phyloP scores from a whole-genome alignment of 2,329 filamentous ascomycete genomes.

The Ilyonectria mors-panacis region DNA sequence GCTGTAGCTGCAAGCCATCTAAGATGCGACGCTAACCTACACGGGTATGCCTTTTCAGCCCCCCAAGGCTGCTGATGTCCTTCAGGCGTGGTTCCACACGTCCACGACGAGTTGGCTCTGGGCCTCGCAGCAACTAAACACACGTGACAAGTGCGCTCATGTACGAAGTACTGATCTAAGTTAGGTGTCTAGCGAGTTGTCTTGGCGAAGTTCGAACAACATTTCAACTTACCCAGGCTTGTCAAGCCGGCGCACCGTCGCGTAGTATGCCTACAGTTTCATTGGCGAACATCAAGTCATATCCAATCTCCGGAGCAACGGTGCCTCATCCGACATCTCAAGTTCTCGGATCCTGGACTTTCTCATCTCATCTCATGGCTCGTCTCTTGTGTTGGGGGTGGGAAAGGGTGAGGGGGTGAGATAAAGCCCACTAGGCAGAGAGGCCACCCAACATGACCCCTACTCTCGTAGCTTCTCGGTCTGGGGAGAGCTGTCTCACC shows the following conservation, averaged over 20 bases:
- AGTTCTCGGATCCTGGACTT: background rate
- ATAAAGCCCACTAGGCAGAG: no score
- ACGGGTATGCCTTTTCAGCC: background rate
- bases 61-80: background rate
- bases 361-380: background rate
- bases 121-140: background rate
- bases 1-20: background rate
- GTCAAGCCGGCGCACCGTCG: background rate
- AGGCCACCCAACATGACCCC: background rate
- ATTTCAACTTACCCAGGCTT: background rate
- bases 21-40: background rate
- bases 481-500: background rate
- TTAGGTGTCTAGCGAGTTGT: background rate
- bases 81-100: background rate
- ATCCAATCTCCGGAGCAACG: background rate
- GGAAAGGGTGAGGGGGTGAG: background rate
- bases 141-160: background rate
- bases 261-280: background rate
- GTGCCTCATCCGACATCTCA: background rate
- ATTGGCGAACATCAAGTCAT: background rate
- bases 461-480: background rate
- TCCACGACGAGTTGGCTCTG: background rate
- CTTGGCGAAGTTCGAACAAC: background rate
- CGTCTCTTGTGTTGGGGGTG: background rate
- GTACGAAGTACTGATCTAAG: background rate